A percentile compares a stretch with the other conserved stretches of the same genome.
Evolutionary conservation across 768 basidiomycete genomes (phyloP).

Genomic region (Lentinula boryana): DNA sequence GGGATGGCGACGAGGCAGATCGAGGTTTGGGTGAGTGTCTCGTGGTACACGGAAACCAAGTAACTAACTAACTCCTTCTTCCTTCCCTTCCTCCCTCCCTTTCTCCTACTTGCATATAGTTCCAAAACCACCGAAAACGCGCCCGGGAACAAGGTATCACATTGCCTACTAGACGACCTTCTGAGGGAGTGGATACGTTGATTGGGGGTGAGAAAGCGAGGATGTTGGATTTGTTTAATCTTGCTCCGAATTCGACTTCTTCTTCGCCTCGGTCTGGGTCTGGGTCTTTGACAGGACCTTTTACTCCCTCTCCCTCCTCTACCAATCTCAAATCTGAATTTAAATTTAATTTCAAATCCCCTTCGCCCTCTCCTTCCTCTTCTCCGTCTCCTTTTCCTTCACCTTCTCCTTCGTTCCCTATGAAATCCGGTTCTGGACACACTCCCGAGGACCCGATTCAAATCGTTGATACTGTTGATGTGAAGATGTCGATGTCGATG

Average conservation of each 20-base stretch:
- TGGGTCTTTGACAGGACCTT: too few relatives aligned
- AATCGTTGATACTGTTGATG: background rate
- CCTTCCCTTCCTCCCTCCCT: background rate
- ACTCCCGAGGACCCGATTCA: background rate
- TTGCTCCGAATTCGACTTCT: background rate
- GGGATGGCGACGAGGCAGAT: constrained; percentile 42
- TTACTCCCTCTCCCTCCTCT: too few relatives aligned
- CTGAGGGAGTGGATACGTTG: background rate
- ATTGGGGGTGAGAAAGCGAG: background rate
- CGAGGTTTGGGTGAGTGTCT: constrained; percentile 43
- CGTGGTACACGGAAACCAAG: too few relatives aligned
- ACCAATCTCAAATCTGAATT: too few relatives aligned
- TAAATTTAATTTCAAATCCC: too few relatives aligned
- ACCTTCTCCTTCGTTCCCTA: too few relatives aligned
- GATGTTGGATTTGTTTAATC: constrained; percentile 1
- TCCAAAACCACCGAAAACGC: constrained; percentile 42
- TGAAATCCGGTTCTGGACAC: background rate
- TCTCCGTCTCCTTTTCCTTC: too few relatives aligned
- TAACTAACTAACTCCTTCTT: too few relatives aligned
- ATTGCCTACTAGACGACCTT: background rate
- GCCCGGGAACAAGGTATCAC: background rate
- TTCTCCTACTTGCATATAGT: constrained; percentile 31
- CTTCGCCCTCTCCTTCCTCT: too few relatives aligned
- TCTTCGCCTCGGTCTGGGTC: too few relatives aligned
- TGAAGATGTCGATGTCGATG: too few relatives aligned